phyloP scores from a whole-genome alignment of 192 early-diverging fungal genomes.

The Coemansia sp. region DNA sequence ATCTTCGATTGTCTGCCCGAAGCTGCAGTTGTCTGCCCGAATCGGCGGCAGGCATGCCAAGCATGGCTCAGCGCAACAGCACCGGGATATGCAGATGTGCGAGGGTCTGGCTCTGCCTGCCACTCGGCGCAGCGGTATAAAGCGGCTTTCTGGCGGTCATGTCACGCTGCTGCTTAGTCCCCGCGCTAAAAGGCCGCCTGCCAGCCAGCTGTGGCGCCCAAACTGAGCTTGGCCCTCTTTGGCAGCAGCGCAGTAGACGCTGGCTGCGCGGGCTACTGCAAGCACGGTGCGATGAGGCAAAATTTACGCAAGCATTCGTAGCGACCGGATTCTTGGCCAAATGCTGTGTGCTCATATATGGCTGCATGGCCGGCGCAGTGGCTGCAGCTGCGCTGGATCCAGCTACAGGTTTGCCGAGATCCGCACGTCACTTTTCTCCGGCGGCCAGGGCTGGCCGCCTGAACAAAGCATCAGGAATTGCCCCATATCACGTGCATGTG shows the following conservation, averaged over 20 bases:
- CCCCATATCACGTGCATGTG: not conserved
- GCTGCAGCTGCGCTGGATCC: not conserved
- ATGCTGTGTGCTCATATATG: not conserved
- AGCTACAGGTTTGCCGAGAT: not conserved
- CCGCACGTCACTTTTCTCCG: not conserved
- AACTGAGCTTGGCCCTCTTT: not conserved
- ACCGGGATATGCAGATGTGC: not conserved
- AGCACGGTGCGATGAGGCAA: not conserved
- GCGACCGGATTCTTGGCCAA: not conserved
- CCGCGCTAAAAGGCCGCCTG: not conserved
- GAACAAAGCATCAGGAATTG: not conserved
- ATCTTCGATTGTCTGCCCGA: conserved; percentile 3
- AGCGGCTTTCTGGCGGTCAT: not conserved
- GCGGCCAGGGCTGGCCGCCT: not conserved
- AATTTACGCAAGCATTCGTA: too few relatives aligned
- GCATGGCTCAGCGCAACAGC: not conserved
- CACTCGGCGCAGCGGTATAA: not conserved
- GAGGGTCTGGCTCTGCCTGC: not conserved
- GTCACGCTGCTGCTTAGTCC: not conserved
- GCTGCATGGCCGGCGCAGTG: not conserved
- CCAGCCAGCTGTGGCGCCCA: not conserved
- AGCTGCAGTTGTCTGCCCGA: not conserved
- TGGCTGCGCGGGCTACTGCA: not conserved
- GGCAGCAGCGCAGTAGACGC: not conserved
- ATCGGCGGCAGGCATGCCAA: not conserved